phyloP scores from a whole-genome alignment of 225 moss, liverwort and hornwort genomes.

The Thuidium tamariscinum region DNA sequence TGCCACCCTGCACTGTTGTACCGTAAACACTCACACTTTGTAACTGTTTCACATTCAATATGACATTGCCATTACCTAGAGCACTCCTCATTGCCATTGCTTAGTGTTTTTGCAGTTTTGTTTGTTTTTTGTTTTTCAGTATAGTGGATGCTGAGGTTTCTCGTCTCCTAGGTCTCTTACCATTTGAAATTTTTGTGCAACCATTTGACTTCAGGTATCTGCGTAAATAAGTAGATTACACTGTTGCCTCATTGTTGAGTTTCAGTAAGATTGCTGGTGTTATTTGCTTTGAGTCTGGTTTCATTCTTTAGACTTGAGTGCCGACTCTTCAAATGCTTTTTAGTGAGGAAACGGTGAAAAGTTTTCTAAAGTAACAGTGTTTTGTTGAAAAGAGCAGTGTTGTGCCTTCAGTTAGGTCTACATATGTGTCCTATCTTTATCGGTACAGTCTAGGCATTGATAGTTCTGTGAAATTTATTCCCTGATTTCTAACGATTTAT shows the following conservation, averaged over 20 bases:
- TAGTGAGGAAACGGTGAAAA: not conserved
- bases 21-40: constrained; percentile 66
- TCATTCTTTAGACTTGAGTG: not conserved
- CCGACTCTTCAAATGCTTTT: not conserved
- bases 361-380: not conserved
- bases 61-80: constrained; percentile 41
- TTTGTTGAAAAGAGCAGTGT: not conserved
- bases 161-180: not conserved
- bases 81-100: not conserved
- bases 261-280: not conserved
- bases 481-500: not conserved
- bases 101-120: too few relatives aligned
- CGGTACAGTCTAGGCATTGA: not conserved
- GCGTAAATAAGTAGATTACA: not conserved
- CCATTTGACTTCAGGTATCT: not conserved
- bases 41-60: constrained; percentile 63
- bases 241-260: not conserved
- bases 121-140: not conserved
- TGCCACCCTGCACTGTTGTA: constrained; percentile 90
- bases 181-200: too few relatives aligned
- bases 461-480: not conserved
- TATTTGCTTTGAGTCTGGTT: not conserved
- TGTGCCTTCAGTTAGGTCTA: not conserved
- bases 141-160: not conserved
- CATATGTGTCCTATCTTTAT: not conserved